Evolutionary conservation across 257 asterid species (phyloP).

Genomic region (Ilex asprella): DNA sequence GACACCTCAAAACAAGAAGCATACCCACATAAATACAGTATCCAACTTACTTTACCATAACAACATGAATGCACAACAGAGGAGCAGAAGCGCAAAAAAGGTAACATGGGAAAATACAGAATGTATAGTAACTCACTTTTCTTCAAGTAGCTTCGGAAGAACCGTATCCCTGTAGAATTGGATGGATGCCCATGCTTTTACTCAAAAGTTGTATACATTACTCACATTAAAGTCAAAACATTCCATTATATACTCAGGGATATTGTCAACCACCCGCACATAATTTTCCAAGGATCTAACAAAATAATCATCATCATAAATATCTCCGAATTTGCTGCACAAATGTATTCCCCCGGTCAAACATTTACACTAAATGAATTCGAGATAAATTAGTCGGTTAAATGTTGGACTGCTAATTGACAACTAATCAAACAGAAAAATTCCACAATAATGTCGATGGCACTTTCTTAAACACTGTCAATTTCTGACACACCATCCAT

Average conservation of each 20-base stretch:
- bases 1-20: no score
- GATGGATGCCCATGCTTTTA: slow-evolving; percentile 93
- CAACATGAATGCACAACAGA: no score
- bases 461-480: no score
- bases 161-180: slow-evolving; percentile 68
- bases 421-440: no score
- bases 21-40: no score
- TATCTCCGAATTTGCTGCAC: slow-evolving; percentile 91
- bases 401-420: no score
- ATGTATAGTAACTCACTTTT: slow-evolving; percentile 55
- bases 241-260: slow-evolving; percentile 83
- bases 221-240: slow-evolving; percentile 79
- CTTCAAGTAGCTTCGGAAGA: slow-evolving; percentile 91
- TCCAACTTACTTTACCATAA: no score
- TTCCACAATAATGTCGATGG: no score
- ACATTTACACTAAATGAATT: no score
- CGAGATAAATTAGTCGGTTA: no score
- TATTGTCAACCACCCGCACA: slow-evolving; percentile 58
- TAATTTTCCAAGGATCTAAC: slow-evolving; percentile 60
- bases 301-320: slow-evolving; percentile 85
- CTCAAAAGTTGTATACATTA: slow-evolving; percentile 85
- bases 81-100: slow-evolving; percentile 2
- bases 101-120: slow-evolving; percentile 9
- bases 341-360: no score
- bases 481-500: no score